Evolutionary conservation across 208 protist species (phyloP), one percentile per base, ranked within the genome.

Genomic region (Zelonia costaricensis): DNA sequence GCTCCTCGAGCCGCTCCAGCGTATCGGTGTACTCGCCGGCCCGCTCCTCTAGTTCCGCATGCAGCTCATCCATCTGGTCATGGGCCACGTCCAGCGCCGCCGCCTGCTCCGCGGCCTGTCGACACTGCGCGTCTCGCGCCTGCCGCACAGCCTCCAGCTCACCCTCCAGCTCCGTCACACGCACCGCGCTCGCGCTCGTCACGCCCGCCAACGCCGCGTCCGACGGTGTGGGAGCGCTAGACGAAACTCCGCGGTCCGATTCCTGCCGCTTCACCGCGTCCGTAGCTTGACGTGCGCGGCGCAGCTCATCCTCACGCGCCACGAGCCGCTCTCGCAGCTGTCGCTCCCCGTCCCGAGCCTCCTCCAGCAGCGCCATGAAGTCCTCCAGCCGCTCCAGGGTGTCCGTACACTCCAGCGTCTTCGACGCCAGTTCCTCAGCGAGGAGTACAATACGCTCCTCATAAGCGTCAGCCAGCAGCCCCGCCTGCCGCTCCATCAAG

Each of bases 1-100:
- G 85, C 58, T 92, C 82, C 58, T 92, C 86, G 18, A 92, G 60
- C 38, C 82, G 76, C 49, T 81, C 78, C 16, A 91, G 69, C 0
- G 70, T 82, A 8, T 79, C 70, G 0, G 65, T 73, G 49, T 77
- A 76, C 40, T 84, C 79, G 22, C 53, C 36, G 1, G 67, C 65
- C 62, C 82, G 86, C 23, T 59, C 44, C 18, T 81, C 76, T 12
- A 86, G 62, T 33, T 87, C 78, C 0, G 39, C 35, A 59, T 76
- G 75, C 1, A 86, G 63, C 18, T 79, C 78, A 0, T 73, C 76
- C 27, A 84, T 72, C 47, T 79, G 75, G 4, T 70, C 60, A 27
- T 89, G 69, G 3, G 86, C 54, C 13, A 42, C 61, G 39, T 76
- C 58, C 36, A 85, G 45, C 15, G 62, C 65, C 20, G 73, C 62